Base-by-base conservation (phyloP, 108 stramenopile species). In the Skeletonema potamos region DNA sequence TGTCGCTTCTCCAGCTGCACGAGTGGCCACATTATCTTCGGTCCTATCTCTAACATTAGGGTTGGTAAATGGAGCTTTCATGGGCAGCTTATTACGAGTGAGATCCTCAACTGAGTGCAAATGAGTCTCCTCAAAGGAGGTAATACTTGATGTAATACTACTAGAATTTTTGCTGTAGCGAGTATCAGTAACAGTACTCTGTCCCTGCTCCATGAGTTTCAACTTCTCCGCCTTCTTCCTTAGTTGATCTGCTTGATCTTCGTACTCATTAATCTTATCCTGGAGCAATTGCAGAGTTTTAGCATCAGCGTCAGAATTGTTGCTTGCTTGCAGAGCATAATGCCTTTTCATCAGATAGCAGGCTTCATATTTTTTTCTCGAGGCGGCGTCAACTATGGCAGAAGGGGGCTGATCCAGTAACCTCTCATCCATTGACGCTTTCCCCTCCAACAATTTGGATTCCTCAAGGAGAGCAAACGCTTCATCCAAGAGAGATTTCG, bases 401-500 rank as follows among this genome's bases (percentile, higher is more conserved):
- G 27, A 69, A 4, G 68, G 20, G 2, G 34, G 3, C 17, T 55
- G 17, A 34, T 34, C 51, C 3, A 27, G 27, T 17, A 39, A 26
- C 10, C 24, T 54, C 11, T 56, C 18, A 17, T 54, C 46, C 30
- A 57, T 24, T 17, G 66, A 56, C 59, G 68, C 58, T 10, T 68
- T 44, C 26, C 79, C 66, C 44, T 88, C 86, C 24, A 88, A 64
- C 28, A 33, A 13, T n/a, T 66, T 72, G 1, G 86, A 86, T 20
- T 72, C 62, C 56, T 73, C 64, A 30, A 91, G 77, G n/a, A 91
- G 71, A 22, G 70, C 66, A 66, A 91, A 85, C 5, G 86, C 84
- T 64, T 85, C 85, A 33, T 90, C 79, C 18, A 84, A 39, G 27
- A 62, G 27, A 59, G 68, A 5, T 29, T 37, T 1, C 27, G 58